phyloP scores from a whole-genome alignment of 345 rosid species.

The Acer negundo region DNA sequence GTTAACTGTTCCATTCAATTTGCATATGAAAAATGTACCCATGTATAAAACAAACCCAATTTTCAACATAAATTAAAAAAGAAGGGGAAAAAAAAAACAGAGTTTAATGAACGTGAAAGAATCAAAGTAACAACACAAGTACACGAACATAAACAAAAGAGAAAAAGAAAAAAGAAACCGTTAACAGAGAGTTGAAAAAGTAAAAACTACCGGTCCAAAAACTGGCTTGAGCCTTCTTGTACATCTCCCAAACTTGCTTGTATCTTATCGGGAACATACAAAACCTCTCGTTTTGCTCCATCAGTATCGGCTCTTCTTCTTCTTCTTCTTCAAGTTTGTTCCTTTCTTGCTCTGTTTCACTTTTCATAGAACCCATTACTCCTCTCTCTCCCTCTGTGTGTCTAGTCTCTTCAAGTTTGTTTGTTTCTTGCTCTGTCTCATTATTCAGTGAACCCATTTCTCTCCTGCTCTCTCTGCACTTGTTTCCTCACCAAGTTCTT shows the following conservation, averaged over 20 bases:
- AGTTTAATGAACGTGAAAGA: neutral
- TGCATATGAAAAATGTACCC: neutral
- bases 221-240: constrained; percentile 93
- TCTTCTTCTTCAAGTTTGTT: constrained; percentile 21
- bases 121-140: neutral
- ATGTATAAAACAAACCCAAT: neutral
- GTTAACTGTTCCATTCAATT: neutral
- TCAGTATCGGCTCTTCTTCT: constrained; percentile 69
- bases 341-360: constrained; percentile 22
- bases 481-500: no score
- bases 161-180: neutral
- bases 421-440: no score
- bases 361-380: constrained; percentile 38
- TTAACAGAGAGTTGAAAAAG: neutral
- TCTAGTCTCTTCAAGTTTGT: no score
- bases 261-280: constrained; percentile 89
- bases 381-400: neutral
- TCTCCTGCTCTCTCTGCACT: no score
- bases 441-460: no score
- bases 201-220: constrained; percentile 75
- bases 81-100: neutral
- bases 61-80: no score
- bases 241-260: constrained; percentile 88
- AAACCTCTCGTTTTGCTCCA: constrained; percentile 73
- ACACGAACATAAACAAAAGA: no score